Conservation (phyloP, 768 basidiomycete species). For the Termitomyces sp. region DNA sequence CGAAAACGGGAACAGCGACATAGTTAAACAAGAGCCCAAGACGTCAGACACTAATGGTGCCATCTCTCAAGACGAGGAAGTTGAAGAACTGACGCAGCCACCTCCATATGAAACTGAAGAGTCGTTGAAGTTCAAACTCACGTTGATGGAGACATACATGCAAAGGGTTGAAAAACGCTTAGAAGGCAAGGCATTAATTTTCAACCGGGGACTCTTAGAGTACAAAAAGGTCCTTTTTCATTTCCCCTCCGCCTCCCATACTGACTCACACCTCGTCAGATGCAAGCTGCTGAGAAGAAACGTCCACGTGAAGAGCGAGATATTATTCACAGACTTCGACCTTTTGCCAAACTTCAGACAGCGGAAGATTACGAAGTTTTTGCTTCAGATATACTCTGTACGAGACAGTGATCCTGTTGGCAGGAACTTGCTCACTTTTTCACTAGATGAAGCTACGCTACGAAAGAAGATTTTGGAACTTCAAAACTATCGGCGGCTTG, state of each 20-base stretch:
- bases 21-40: conserved; percentile 30
- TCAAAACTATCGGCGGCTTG: conserved; percentile 84
- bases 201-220: conserved; percentile 85
- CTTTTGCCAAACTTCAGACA: conserved; percentile 87
- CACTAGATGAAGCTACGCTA: conserved; percentile 76
- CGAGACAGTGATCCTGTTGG: conserved; percentile 17
- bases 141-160: conserved; percentile 85
- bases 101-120: conserved; percentile 79
- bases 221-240: conserved; percentile 79
- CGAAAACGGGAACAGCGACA: conserved; percentile 34
- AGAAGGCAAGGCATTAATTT: conserved; percentile 85
- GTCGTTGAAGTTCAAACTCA: conserved; percentile 84
- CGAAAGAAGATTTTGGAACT: conserved; percentile 88
- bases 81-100: conserved; percentile 63
- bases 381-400: conserved; percentile 86
- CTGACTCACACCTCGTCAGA: conserved; percentile 36
- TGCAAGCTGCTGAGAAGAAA: conserved; percentile 90
- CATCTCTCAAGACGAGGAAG: conserved; percentile 45
- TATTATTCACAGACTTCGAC: conserved; percentile 80
- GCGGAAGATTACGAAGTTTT: conserved; percentile 89
- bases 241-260: not conserved
- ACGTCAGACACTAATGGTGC: conserved; percentile 46
- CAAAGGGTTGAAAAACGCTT: conserved; percentile 82
- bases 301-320: conserved; percentile 88
- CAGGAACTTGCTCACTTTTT: not conserved